Evolutionary conservation across 345 rosid species (phyloP).

Genomic region (Mangifera indica): DNA sequence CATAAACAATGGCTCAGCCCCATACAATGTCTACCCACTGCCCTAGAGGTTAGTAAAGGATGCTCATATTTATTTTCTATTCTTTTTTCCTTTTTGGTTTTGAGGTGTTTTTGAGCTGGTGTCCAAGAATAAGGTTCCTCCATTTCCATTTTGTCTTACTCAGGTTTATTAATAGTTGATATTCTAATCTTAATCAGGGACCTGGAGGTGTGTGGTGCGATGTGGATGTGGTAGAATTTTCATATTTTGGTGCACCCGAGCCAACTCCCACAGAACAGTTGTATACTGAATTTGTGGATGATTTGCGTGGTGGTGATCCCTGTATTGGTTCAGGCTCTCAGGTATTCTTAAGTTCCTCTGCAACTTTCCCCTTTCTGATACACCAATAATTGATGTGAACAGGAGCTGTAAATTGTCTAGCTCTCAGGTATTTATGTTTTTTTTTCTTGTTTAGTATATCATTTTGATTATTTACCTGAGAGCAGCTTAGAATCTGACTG

Average conservation of each 20-base stretch:
- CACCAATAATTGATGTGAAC: not conserved
- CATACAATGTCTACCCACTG: conserved; percentile 70
- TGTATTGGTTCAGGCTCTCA: conserved; percentile 82
- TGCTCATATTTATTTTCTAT: not conserved
- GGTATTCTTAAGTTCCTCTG: conserved; percentile 33
- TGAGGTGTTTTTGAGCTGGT: not conserved
- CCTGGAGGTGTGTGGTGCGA: conserved; percentile 94
- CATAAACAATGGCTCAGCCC: conserved; percentile 83
- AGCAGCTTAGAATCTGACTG: not conserved
- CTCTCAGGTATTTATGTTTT: not conserved
- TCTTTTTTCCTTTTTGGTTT: not conserved
- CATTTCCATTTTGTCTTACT: not conserved
- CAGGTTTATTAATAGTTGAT: conserved; percentile 6
- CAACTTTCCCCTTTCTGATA: not conserved
- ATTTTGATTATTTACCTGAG: not conserved
- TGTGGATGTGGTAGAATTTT: conserved; percentile 83
- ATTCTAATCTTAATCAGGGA: conserved; percentile 47
- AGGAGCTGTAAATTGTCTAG: not conserved
- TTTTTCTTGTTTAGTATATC: not conserved
- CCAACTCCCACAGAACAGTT: conserved; percentile 80
- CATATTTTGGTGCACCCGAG: conserved; percentile 80
- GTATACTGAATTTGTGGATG: conserved; percentile 72
- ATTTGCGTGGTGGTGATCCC: conserved; percentile 77
- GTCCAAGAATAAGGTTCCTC: not conserved
- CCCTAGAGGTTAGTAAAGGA: conserved; percentile 55